phyloP scores from a whole-genome alignment of 1,284 basidiomycete species.

The Cryptococcus floricola region DNA sequence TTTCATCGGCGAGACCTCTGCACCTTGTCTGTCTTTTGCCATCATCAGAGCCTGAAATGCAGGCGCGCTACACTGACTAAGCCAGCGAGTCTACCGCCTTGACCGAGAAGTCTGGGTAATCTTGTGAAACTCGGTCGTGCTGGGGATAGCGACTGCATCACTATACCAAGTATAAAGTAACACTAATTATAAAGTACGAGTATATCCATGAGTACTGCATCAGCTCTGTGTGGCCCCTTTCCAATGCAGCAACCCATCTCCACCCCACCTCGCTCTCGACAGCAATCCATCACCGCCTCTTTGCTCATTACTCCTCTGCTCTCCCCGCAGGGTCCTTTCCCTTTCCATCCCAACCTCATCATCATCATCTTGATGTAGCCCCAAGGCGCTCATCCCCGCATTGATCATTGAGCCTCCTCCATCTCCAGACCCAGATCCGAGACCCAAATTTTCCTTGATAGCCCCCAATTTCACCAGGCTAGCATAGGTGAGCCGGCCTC shows the following conservation, averaged over 20 bases:
- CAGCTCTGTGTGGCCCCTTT: constrained; percentile 1
- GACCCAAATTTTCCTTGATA: constrained; percentile 10
- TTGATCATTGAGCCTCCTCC: neutral
- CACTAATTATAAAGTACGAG: too few species aligned
- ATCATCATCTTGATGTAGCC: constrained; percentile 7
- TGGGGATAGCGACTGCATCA: too few species aligned
- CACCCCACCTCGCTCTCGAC: constrained; percentile 17
- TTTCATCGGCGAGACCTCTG: neutral
- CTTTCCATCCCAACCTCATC: constrained; percentile 4
- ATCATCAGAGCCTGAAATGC: too few species aligned
- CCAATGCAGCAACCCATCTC: constrained; percentile 20
- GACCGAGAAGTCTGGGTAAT: too few species aligned
- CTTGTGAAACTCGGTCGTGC: too few species aligned
- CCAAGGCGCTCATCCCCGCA: constrained; percentile 4
- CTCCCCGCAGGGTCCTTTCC: constrained; percentile 1
- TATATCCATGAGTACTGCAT: too few species aligned
- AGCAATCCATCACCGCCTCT: constrained; percentile 12
- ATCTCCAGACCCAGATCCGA: neutral
- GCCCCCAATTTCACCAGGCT: constrained; percentile 15
- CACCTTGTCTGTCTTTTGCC: neutral
- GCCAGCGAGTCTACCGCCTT: too few species aligned
- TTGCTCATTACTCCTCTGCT: constrained; percentile 1
- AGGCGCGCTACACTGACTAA: too few species aligned
- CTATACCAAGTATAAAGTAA: too few species aligned
- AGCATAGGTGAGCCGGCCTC: constrained; percentile 12